Evolutionary conservation across 768 basidiomycete genomes (phyloP).

Genomic region (Russula ochroleuca): DNA sequence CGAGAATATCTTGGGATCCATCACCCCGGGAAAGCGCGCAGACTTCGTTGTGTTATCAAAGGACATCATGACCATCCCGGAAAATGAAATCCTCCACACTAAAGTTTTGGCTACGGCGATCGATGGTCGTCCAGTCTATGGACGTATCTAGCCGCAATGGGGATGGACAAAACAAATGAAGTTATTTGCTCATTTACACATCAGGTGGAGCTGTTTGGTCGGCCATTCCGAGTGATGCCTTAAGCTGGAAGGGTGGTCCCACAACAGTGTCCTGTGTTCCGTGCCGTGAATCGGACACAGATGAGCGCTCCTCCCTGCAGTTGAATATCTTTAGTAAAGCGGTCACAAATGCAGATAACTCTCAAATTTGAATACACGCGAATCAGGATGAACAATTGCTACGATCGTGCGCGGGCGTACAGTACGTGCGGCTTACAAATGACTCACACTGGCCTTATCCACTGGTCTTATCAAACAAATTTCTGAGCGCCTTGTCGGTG

Average conservation of each 20-base stretch:
- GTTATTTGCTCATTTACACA: constrained; percentile 5
- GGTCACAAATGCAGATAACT: constrained; percentile 11
- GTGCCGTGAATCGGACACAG: neutral
- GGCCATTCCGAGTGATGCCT: constrained; percentile 8
- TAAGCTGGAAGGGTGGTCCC: neutral
- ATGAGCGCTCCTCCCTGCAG: neutral
- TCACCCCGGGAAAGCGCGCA: constrained; percentile 72
- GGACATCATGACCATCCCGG: constrained; percentile 70
- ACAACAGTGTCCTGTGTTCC: neutral
- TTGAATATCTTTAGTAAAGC: constrained; percentile 1
- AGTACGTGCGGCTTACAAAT: neutral
- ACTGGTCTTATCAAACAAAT: neutral
- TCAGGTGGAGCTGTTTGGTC: constrained; percentile 2
- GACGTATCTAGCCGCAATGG: constrained; percentile 33
- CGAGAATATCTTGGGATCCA: constrained; percentile 67
- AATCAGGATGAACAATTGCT: neutral
- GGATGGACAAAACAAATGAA: constrained; percentile 4
- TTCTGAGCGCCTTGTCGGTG: constrained; percentile 15
- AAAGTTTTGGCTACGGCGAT: constrained; percentile 72
- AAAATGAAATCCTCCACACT: constrained; percentile 57
- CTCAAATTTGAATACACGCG: neutral
- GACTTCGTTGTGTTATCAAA: constrained; percentile 83
- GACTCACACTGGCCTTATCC: neutral
- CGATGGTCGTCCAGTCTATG: constrained; percentile 58
- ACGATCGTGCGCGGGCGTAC: neutral